These are phyloP conservation scores for Ormosia emarginata DNA, from an alignment of 306 rosid genomes.

Conservation along the genomic window DNA sequence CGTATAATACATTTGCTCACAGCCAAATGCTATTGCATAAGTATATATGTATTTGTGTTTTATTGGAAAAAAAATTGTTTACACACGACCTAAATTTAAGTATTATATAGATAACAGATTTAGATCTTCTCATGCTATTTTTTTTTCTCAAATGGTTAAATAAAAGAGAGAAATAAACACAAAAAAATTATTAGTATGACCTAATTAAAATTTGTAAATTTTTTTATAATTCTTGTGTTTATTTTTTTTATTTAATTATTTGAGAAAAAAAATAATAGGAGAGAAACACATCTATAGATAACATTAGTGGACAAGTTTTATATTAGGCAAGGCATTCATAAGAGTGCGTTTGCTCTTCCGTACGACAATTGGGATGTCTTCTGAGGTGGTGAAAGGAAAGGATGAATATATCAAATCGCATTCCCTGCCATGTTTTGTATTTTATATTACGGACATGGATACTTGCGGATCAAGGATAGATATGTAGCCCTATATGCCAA, in stretches of 20 bases:
- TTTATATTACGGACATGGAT: neutral
- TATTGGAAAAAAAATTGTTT: neutral
- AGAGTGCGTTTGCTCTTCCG: neutral
- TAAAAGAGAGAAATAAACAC: no score
- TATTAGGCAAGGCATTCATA: neutral
- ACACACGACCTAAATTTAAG: neutral
- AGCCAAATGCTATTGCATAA: neutral
- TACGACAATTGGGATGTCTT: neutral
- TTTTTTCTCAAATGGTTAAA: no score
- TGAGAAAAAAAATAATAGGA: no score
- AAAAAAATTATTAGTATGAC: no score
- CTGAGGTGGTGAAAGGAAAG: neutral
- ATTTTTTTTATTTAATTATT: no score
- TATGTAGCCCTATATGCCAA: slow-evolving; percentile 19
- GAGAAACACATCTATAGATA: no score
- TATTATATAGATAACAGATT: neutral
- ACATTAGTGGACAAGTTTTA: neutral
- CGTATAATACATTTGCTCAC: neutral
- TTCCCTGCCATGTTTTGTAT: neutral
- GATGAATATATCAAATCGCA: neutral
- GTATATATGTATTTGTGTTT: neutral
- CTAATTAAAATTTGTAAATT: no score
- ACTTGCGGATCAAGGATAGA: neutral
- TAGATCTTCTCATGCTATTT: no score
- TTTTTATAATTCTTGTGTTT: no score